Evolutionary conservation across 108 stramenopile species (phyloP).

Genomic region (Cyclostephanos invisitatus): DNA sequence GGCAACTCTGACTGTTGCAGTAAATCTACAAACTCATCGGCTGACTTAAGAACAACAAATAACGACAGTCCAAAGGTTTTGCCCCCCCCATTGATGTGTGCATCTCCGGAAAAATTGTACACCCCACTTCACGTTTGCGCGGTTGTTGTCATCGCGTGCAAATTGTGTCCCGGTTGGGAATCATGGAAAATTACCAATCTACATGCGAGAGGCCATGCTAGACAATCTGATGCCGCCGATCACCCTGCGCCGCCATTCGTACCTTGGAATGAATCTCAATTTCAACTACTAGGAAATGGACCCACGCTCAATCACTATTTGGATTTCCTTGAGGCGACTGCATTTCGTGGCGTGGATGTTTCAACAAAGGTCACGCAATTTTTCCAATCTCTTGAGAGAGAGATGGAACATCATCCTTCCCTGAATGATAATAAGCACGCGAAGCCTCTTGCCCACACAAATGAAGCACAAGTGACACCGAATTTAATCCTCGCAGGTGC

Average conservation of each 20-base stretch:
- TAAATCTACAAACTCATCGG: slow-evolving; percentile 1
- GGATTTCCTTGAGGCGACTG: slow-evolving; percentile 50
- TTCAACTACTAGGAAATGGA: slow-evolving; percentile 50
- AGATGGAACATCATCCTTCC: neutral
- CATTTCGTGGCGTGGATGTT: slow-evolving; percentile 26
- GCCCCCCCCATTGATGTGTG: slow-evolving; percentile 35
- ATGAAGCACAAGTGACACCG: slow-evolving; percentile 13
- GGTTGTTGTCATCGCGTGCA: slow-evolving; percentile 62
- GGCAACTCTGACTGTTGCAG: neutral
- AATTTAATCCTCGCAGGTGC: slow-evolving; percentile 31
- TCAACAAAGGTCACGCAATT: slow-evolving; percentile 15
- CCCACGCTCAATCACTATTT: slow-evolving; percentile 46
- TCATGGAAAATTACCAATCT: slow-evolving; percentile 41
- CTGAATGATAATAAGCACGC: neutral
- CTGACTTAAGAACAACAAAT: neutral
- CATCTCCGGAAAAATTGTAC: slow-evolving; percentile 34
- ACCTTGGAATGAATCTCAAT: slow-evolving; percentile 53
- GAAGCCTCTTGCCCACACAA: neutral
- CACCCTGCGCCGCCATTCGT: slow-evolving; percentile 20
- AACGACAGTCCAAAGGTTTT: slow-evolving; percentile 7
- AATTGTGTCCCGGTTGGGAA: slow-evolving; percentile 58
- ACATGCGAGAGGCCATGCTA: neutral
- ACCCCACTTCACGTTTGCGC: slow-evolving; percentile 49
- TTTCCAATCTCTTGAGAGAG: slow-evolving; percentile 21
- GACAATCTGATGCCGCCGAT: neutral